These are phyloP conservation scores for Fusarium bulbicola DNA, from an alignment of 2,329 filamentous ascomycete species.

Conservation along the genomic window DNA sequence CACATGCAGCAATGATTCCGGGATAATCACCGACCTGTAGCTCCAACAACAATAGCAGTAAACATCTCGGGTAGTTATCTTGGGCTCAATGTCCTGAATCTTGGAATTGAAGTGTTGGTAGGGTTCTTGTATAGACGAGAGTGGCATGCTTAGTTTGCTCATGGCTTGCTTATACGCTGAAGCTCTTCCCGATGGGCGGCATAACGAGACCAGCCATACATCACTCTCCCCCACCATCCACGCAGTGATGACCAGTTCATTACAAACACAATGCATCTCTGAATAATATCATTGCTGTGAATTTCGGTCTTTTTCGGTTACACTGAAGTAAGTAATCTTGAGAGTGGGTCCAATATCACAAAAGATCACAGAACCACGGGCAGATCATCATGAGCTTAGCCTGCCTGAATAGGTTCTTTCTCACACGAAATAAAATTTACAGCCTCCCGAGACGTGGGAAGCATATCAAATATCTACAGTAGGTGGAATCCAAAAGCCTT, in stretches of 20 bases:
- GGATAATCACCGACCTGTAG: neutral
- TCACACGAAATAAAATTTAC: rapidly evolving
- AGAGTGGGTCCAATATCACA: too few species aligned
- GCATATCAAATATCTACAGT: neutral
- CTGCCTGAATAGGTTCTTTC: neutral
- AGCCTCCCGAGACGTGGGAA: rapidly evolving
- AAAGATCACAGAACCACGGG: too few species aligned
- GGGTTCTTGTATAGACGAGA: neutral
- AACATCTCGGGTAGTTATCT: neutral
- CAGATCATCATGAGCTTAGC: neutral
- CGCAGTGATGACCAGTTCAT: neutral
- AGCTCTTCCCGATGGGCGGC: rapidly evolving
- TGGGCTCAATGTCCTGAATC: neutral
- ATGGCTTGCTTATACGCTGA: neutral
- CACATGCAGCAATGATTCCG: neutral
- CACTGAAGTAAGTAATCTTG: neutral
- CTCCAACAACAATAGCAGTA: slow-evolving; percentile 8
- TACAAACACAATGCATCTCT: neutral
- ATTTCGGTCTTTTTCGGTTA: neutral
- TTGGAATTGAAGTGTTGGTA: neutral
- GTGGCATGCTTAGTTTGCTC: neutral
- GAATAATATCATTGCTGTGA: neutral
- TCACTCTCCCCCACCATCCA: neutral
- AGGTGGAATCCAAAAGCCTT: neutral
- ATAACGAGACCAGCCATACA: neutral